Evolutionary conservation across 306 rosid genomes (phyloP), one percentile per base, ranked within the genome.

Genomic region (Acacia acuminata): DNA sequence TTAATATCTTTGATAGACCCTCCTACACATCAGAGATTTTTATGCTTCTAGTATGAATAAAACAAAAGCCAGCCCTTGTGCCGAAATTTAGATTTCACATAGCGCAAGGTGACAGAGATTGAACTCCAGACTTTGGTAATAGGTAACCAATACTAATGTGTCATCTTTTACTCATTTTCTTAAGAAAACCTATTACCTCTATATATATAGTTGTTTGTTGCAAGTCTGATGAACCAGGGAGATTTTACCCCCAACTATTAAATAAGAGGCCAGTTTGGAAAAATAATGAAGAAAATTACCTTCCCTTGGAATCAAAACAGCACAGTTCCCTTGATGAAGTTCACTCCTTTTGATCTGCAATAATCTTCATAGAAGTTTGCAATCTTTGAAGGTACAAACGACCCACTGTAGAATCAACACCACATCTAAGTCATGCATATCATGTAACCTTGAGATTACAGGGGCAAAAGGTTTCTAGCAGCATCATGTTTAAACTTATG

Each of bases 311-410:
- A 83, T 90, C 94, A 36, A 94, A 84, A 75, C 83, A 94, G 79
- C 51, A 91, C 90, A 81, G 99, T 96, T 88, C 98, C 99, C 88
- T 96, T 92, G 40, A 92, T 44, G 80, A 96, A 96, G 68, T 90
- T 86, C 53, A 96, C 91, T 88, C 98, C 99, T 85, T 88, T 92
- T 53, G 94, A 88, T 87, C 78, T 86, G 81, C 94, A 96, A 91
- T 87, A 92, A 44, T 92, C 96, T 89, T 96, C 97, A 73, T 96
- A 96, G 86, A 80, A 96, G 82, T 43, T 92, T 60, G 99, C 97
- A 32, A 96, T 94, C 92, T 91, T 91, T 71, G 98, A 84, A 67
- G 98, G 92, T 82, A 94, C 66, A 96, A 88, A 81, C 99, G 99
- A 73, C 97, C 97, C 99, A 96, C 99, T 94, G 91, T 50, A 87